These are phyloP conservation scores for Teunomyces kruisii DNA, from an alignment of 805 yeast genomes.

Conservation along the genomic window DNA sequence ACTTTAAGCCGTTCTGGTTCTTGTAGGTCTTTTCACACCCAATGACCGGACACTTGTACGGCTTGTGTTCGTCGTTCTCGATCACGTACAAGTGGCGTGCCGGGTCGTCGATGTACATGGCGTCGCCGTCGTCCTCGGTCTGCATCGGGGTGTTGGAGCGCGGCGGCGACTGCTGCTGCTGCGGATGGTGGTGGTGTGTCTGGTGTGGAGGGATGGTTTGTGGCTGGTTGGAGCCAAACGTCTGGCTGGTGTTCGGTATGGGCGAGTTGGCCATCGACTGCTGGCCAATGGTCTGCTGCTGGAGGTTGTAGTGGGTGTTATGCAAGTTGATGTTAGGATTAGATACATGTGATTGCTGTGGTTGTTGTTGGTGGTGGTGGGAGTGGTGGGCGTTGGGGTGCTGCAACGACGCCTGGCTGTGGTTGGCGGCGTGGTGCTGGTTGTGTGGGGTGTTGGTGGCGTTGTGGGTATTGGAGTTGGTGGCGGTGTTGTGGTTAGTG, in stretches of 20 bases:
- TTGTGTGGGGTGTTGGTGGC: background rate
- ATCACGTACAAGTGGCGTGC: conserved; percentile 91
- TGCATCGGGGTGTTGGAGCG: conserved; percentile 7
- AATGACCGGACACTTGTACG: conserved; percentile 95
- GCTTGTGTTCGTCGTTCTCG: conserved; percentile 90
- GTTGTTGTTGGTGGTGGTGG: background rate
- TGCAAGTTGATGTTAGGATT: conserved; percentile 18
- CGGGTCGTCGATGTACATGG: conserved; percentile 92
- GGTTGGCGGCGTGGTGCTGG: background rate
- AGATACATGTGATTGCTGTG: conserved; percentile 6
- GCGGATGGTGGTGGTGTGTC: conserved; percentile 17
- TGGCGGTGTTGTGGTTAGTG: background rate
- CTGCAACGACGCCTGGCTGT: too few species aligned
- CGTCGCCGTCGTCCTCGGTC: conserved; percentile 56
- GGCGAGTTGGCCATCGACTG: conserved; percentile 6
- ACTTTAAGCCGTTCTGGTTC: conserved; percentile 95
- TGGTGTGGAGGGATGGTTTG: conserved; percentile 10
- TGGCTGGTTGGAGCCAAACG: conserved; percentile 5
- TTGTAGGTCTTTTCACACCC: conserved; percentile 98
- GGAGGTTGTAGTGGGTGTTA: conserved; percentile 21
- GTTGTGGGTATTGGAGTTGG: too few species aligned
- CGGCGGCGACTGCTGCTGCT: conserved; percentile 12
- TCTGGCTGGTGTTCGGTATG: conserved; percentile 9
- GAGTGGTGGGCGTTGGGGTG: background rate
- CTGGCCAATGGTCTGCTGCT: conserved; percentile 19